A percentile compares a stretch with the other conserved stretches of the same genome.
These are phyloP conservation scores for Phaeotremella skinneri DNA, from an alignment of 768 basidiomycete species.

Conservation along the genomic window DNA sequence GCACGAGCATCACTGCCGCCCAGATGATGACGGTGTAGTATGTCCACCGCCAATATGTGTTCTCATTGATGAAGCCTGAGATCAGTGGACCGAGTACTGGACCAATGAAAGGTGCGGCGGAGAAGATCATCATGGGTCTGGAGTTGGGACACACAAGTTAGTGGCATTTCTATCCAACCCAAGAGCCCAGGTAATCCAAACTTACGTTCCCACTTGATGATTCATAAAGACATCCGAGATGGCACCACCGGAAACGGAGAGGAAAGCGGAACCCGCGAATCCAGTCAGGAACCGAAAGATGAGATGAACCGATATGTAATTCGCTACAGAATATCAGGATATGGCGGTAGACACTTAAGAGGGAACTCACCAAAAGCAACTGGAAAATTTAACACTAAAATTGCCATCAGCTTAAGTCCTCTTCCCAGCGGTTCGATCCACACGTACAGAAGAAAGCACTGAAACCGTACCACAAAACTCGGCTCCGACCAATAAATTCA, in stretches of 20 bases:
- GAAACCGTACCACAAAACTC: constrained; percentile 65
- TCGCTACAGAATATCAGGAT: constrained; percentile 9
- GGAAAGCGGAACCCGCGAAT: constrained; percentile 60
- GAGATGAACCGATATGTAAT: constrained; percentile 59
- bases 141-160: too few species aligned
- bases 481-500: constrained; percentile 65
- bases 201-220: constrained; percentile 56
- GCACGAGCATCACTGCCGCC: constrained; percentile 60
- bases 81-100: constrained; percentile 55
- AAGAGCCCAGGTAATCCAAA: neutral
- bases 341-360: constrained; percentile 4
- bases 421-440: neutral
- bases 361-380: constrained; percentile 59
- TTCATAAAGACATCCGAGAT: constrained; percentile 63
- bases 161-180: constrained; percentile 15
- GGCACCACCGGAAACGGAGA: constrained; percentile 64
- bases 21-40: constrained; percentile 70
- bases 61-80: constrained; percentile 67
- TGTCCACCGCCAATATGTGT: constrained; percentile 63
- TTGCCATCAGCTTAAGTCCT: neutral
- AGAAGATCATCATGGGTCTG: constrained; percentile 61
- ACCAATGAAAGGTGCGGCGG: constrained; percentile 61
- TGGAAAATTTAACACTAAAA: constrained; percentile 61
- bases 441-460: constrained; percentile 57
- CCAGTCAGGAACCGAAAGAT: constrained; percentile 63